Conservation (phyloP, 2,329 filamentous ascomycete species). For the Neopestalotiopsis rosae region DNA sequence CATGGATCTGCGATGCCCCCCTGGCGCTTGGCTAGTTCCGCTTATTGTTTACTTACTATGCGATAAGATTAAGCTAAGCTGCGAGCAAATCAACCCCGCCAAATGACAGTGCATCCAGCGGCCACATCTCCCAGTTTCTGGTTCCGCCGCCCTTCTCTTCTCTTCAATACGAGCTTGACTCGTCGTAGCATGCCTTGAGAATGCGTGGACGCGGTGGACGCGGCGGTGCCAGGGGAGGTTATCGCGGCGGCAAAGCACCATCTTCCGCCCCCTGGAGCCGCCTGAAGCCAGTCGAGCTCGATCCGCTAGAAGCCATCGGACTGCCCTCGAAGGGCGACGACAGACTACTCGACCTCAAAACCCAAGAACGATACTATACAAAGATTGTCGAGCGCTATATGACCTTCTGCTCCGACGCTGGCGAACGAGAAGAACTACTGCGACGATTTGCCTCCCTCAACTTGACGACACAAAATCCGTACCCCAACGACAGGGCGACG, state of each 20-base stretch:
- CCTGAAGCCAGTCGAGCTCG: conserved; percentile 74
- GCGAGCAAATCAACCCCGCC: not conserved
- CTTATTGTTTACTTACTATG: not conserved
- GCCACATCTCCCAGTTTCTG: not conserved
- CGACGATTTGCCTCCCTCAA: conserved; percentile 74
- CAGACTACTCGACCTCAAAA: conserved; percentile 74
- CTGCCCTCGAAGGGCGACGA: conserved; percentile 91
- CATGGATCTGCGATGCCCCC: not conserved
- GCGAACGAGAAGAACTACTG: conserved; percentile 75
- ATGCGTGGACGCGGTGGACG: conserved; percentile 35
- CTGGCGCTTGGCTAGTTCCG: not conserved
- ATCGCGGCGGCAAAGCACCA: conserved; percentile 38
- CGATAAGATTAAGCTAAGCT: conserved; percentile 12
- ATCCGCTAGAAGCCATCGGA: conserved; percentile 81
- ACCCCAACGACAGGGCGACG: conserved; percentile 17
- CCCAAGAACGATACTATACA: conserved; percentile 85
- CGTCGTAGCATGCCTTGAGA: conserved; percentile 34
- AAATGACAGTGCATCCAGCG: not conserved
- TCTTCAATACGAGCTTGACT: not conserved
- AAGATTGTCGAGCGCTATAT: conserved; percentile 89
- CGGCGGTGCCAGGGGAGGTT: conserved; percentile 28
- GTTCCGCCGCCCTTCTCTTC: not conserved
- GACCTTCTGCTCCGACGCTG: conserved; percentile 80
- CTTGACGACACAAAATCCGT: conserved; percentile 33
- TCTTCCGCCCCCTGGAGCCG: conserved; percentile 71